Evolutionary conservation across 805 yeast genomes (phyloP).

Genomic region (Henningerozyma blattae): DNA sequence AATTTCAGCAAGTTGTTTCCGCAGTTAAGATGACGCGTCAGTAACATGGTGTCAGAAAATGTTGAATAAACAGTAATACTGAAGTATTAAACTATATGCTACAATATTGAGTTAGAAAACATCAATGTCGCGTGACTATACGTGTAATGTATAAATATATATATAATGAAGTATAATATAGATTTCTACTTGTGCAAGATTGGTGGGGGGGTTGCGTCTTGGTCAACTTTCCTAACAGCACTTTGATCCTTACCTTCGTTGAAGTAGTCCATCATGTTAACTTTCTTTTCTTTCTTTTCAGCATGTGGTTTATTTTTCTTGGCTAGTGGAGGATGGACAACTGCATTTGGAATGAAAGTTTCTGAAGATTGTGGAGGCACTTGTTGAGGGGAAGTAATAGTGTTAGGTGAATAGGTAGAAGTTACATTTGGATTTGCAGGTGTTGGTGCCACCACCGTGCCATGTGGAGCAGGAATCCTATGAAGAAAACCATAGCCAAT

Average conservation of each 20-base stretch:
- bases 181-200: neutral
- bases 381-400: neutral
- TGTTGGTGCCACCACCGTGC: too few species aligned
- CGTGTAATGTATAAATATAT: too few species aligned
- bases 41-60: conserved; percentile 75
- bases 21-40: too few species aligned
- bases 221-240: conserved; percentile 2
- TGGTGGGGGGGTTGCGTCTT: conserved; percentile 8
- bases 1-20: too few species aligned
- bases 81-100: neutral
- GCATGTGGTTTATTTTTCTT: conserved; percentile 9
- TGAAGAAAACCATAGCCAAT: conserved; percentile 90
- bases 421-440: neutral
- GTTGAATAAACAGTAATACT: too few species aligned
- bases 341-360: conserved; percentile 9
- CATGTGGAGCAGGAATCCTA: conserved; percentile 56
- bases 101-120: neutral
- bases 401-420: neutral
- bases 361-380: neutral
- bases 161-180: neutral
- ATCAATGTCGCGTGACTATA: too few species aligned
- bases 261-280: conserved; percentile 18
- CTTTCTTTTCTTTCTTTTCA: neutral
- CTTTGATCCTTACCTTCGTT: conserved; percentile 22
- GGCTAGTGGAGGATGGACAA: conserved; percentile 7